Conservation (phyloP, 495 filamentous ascomycete species). For the Parathielavia appendiculata region DNA sequence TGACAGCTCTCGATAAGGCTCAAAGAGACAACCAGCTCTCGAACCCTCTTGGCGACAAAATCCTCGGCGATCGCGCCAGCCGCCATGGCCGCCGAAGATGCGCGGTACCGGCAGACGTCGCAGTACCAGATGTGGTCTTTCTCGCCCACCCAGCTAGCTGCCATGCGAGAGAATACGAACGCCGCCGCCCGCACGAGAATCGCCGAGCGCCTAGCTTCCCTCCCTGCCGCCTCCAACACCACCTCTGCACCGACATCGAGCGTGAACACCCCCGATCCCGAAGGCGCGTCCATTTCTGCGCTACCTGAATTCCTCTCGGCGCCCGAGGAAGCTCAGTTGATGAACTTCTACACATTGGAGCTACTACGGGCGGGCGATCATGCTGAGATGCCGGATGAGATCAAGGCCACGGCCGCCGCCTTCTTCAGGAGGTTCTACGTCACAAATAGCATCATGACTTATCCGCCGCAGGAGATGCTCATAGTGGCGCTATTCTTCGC, state of each 20-base stretch:
- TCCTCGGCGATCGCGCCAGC: background rate
- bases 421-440: conserved; percentile 94
- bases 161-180: conserved; percentile 72
- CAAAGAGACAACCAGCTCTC: background rate
- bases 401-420: conserved; percentile 84
- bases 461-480: conserved; percentile 81
- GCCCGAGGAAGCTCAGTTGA: conserved; percentile 76
- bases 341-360: conserved; percentile 72
- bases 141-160: conserved; percentile 62
- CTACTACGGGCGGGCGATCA: conserved; percentile 69
- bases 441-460: conserved; percentile 89
- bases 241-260: conserved; percentile 31
- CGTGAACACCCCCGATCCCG: conserved; percentile 34
- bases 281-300: conserved; percentile 30
- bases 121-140: conserved; percentile 95
- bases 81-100: conserved; percentile 65
- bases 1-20: no score
- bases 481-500: conserved; percentile 84
- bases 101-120: conserved; percentile 82
- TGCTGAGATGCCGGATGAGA: conserved; percentile 71
- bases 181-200: conserved; percentile 65
- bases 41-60: background rate
- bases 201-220: conserved; percentile 35
- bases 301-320: conserved; percentile 67
- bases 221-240: conserved; percentile 20